Conservation (phyloP, 768 basidiomycete genomes). For the Glaciozyma antarctica region DNA sequence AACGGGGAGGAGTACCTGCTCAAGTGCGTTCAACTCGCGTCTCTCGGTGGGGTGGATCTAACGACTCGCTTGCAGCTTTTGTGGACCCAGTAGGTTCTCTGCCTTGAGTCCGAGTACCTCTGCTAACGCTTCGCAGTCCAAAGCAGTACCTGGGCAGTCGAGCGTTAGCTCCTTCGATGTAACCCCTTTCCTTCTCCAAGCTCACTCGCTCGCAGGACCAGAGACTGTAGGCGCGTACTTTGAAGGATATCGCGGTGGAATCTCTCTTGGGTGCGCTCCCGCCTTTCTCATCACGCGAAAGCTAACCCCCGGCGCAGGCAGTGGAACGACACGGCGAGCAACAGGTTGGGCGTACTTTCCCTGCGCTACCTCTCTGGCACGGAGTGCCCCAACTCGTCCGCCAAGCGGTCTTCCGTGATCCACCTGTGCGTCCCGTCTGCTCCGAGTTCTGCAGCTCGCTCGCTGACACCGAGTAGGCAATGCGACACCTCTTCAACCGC, state of each 20-base stretch:
- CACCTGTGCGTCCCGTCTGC: background rate
- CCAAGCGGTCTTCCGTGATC: background rate
- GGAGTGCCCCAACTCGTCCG: background rate
- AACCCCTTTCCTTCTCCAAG: background rate
- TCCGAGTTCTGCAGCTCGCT: no score
- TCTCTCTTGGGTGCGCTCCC: background rate
- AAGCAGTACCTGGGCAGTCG: background rate
- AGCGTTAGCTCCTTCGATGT: background rate
- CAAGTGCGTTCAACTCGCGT: conserved; percentile 4
- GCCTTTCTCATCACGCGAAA: background rate
- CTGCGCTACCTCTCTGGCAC: background rate
- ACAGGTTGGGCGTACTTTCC: background rate
- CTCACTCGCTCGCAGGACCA: background rate
- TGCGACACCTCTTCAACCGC: background rate
- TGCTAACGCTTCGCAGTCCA: background rate
- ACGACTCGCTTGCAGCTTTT: background rate
- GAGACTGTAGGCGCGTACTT: conserved; percentile 1
- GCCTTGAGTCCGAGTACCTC: no score
- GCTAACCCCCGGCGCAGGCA: background rate
- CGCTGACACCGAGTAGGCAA: background rate
- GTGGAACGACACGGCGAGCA: background rate
- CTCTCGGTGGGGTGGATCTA: background rate
- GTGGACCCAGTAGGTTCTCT: background rate
- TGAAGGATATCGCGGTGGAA: background rate
- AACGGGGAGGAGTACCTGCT: background rate